Percentiles rank a stretch among this genome's conserved stretches.
These are phyloP conservation scores for Aspergillus fructus DNA, from an alignment of 2,329 filamentous ascomycete genomes.

Conservation along the genomic window DNA sequence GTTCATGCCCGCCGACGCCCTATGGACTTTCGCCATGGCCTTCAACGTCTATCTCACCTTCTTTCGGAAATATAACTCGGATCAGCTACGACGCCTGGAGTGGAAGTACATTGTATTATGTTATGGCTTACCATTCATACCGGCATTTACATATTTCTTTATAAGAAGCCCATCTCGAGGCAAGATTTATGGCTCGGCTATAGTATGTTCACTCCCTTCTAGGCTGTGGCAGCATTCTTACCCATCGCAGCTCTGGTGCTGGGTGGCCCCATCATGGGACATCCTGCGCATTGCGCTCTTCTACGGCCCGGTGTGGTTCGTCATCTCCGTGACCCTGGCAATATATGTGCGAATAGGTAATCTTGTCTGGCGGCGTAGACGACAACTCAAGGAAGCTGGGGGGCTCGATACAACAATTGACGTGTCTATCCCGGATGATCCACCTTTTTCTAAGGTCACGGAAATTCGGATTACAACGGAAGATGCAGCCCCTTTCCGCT, in stretches of 20 bases:
- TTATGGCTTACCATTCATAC: constrained; percentile 71
- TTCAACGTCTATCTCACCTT: constrained; percentile 81
- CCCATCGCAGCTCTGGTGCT: constrained; percentile 74
- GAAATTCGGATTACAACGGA: constrained; percentile 65
- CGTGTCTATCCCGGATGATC: constrained; percentile 46
- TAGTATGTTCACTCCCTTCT: constrained; percentile 39
- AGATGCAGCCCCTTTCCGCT: constrained; percentile 23
- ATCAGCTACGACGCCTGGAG: constrained; percentile 65
- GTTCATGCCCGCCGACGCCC: constrained; percentile 74
- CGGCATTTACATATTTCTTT: constrained; percentile 68
- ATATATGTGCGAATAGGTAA: constrained; percentile 43
- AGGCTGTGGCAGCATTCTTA: not conserved
- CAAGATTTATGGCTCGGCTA: constrained; percentile 71
- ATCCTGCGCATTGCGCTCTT: constrained; percentile 72
- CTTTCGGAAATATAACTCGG: constrained; percentile 68
- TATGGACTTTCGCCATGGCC: constrained; percentile 80
- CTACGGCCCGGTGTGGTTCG: constrained; percentile 55
- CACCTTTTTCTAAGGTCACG: constrained; percentile 54
- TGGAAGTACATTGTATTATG: constrained; percentile 67
- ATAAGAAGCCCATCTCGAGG: constrained; percentile 54
- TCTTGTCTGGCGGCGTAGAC: constrained; percentile 55
- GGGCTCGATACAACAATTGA: constrained; percentile 45
- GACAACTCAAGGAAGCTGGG: constrained; percentile 58
- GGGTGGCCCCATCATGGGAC: constrained; percentile 67
- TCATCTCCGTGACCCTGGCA: constrained; percentile 39